Conservation (phyloP, 441 rosid genomes). For the Omphalea diandra region DNA sequence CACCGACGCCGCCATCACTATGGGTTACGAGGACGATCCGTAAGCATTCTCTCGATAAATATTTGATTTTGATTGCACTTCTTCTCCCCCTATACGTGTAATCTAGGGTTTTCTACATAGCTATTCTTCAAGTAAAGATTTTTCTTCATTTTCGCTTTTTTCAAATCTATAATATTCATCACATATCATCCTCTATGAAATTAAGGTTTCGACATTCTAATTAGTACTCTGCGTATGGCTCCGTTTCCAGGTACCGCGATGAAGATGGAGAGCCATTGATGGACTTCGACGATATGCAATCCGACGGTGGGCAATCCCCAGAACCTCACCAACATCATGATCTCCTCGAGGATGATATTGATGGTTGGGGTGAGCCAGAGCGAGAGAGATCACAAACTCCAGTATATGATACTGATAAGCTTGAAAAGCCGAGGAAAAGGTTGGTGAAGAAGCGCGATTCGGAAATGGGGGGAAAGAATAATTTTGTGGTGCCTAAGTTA, state of each 20-base stretch:
- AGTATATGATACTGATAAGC: slow-evolving; percentile 59
- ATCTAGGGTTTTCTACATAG: slow-evolving; percentile 14
- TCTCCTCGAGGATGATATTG: slow-evolving; percentile 66
- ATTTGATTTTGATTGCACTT: not conserved
- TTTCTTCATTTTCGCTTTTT: not conserved
- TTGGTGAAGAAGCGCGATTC: slow-evolving; percentile 69
- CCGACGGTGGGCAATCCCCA: slow-evolving; percentile 64
- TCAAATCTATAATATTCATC: not conserved
- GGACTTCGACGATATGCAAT: slow-evolving; percentile 81
- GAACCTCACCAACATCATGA: slow-evolving; percentile 48
- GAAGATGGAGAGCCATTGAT: slow-evolving; percentile 94
- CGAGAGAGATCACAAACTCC: slow-evolving; percentile 74
- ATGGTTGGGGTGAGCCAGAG: slow-evolving; percentile 43
- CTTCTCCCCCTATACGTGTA: not conserved
- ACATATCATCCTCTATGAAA: not conserved
- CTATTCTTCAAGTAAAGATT: not conserved
- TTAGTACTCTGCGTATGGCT: not conserved
- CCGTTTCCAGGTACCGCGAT: slow-evolving; percentile 62
- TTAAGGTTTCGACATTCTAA: slow-evolving; percentile 15
- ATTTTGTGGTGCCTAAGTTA: slow-evolving; percentile 43
- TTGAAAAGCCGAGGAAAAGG: slow-evolving; percentile 72
- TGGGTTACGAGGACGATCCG: slow-evolving; percentile 55
- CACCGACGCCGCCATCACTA: not conserved
- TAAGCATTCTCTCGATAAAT: slow-evolving; percentile 12
- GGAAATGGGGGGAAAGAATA: slow-evolving; percentile 24